Evolutionary conservation across 331 rosid species (phyloP), one percentile per base, ranked within the genome.

Genomic region (Telfairia occidentalis): DNA sequence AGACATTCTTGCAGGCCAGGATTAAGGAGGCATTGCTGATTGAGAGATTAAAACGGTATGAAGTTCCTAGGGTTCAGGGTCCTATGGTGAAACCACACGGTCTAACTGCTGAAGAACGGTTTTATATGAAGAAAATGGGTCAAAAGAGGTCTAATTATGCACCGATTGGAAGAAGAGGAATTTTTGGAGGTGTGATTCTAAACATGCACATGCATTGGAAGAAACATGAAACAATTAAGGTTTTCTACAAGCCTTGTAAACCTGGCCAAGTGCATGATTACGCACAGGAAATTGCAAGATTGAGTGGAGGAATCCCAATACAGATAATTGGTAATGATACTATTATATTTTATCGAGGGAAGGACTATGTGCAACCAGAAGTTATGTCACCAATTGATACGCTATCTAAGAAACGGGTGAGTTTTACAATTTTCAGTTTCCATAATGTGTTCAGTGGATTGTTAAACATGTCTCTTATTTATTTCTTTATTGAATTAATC

Each of bases 141-240:
- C 98, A 91, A 78, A 94, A 94, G 88, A 85, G 88, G 69, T 81
- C 98, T 78, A 94, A 94, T 83, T 94, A 94, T 75, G 87, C 84
- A 16, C 97, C 92, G 9, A 71, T 94, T 74, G 98, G 98, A 52
- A 84, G 89, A 85, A 83, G 97, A 86, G 98, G 96, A 65, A 32
- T 94, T 76, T 94, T 94, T 76, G 97, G 98, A 54, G 98, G 97
- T 55, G 92, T 94, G 77, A 79, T 94, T 87, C 95, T 94, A 63
- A 94, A 94, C 76, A 88, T 94, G 98, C 97, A 94, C 77, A 80
- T 94, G 98, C 98, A 91, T 80, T 91, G 98, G 97, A 94, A 94
- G 82, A 94, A 86, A 81, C 98, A 94, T 18, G 97, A 94, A 81
- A 91, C 97, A 1, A 92, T 89, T 29, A 87, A 88, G 86, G 90